Percentiles rank a stretch among this genome's conserved stretches.
Evolutionary conservation across 352 stramenopile genomes (phyloP).

Genomic region (Phytophthora gonapodyides): DNA sequence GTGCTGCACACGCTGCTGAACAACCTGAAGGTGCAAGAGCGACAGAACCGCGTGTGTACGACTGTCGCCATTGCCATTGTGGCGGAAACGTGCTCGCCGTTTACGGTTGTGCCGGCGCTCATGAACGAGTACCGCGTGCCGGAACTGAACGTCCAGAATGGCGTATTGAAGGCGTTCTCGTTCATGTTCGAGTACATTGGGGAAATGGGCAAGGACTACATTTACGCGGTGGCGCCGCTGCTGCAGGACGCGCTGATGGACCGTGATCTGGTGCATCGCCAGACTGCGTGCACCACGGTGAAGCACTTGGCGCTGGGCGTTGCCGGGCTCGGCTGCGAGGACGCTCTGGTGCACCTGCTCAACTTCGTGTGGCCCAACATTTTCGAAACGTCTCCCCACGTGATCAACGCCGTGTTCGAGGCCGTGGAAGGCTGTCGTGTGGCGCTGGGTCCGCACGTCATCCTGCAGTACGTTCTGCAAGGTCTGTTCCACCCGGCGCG

Average conservation of each 20-base stretch:
- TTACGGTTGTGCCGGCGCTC: constrained; percentile 98
- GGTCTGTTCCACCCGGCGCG: constrained; percentile 98
- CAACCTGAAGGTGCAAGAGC: constrained; percentile 99
- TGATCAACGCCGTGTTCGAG: constrained; percentile 99
- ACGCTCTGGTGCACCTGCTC: constrained; percentile 97
- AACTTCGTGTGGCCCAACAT: constrained; percentile 99
- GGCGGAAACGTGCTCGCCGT: constrained; percentile 98
- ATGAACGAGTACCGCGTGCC: constrained; percentile 99
- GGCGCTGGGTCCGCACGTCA: constrained; percentile 94
- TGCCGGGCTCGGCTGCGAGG: constrained; percentile 96
- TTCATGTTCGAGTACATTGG: constrained; percentile 99
- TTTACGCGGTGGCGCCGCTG: constrained; percentile 98
- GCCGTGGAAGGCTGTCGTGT: constrained; percentile 98
- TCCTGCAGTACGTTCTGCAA: constrained; percentile 98
- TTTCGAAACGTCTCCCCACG: constrained; percentile 98
- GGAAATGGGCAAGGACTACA: constrained; percentile 99
- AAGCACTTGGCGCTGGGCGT: constrained; percentile 98
- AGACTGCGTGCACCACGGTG: constrained; percentile 97
- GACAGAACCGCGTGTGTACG: constrained; percentile 99
- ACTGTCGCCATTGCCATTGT: constrained; percentile 99
- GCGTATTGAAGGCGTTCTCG: constrained; percentile 98
- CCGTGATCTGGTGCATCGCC: constrained; percentile 98
- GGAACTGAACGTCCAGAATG: constrained; percentile 99
- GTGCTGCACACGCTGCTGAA: constrained; percentile 99
- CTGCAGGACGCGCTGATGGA: constrained; percentile 99